These are phyloP conservation scores for Saturnispora diversa DNA, from an alignment of 805 yeast species.

Conservation along the genomic window DNA sequence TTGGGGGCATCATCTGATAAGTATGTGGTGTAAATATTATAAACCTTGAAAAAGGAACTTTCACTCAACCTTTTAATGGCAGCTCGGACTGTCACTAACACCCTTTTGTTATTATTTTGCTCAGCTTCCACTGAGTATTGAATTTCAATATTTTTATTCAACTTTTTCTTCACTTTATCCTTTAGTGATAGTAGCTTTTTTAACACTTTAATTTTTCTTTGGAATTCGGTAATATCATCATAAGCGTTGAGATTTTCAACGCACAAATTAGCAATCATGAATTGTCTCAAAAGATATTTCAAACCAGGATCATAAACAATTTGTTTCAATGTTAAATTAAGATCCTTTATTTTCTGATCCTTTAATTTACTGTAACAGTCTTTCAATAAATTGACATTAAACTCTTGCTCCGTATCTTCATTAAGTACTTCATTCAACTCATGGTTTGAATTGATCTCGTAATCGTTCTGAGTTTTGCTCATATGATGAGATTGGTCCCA, in stretches of 20 bases:
- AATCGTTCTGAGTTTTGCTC: too few relatives aligned
- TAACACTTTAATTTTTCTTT: slow-evolving; percentile 37
- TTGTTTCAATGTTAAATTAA: slow-evolving; percentile 34
- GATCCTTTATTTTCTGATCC: background rate
- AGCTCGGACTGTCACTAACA: slow-evolving; percentile 28
- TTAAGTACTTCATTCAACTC: too few relatives aligned
- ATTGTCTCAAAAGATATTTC: slow-evolving; percentile 57
- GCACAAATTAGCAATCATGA: slow-evolving; percentile 56
- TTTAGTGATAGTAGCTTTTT: slow-evolving; percentile 32
- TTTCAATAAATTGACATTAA: too few relatives aligned
- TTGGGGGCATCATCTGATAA: slow-evolving; percentile 59
- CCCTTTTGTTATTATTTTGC: slow-evolving; percentile 16
- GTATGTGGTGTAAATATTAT: slow-evolving; percentile 57
- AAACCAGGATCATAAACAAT: slow-evolving; percentile 69
- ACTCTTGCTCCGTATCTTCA: too few relatives aligned
- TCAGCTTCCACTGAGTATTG: slow-evolving; percentile 5
- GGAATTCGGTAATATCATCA: slow-evolving; percentile 47
- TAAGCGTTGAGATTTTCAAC: slow-evolving; percentile 72
- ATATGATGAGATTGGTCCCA: too few relatives aligned
- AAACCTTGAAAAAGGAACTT: slow-evolving; percentile 53
- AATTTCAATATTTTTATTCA: slow-evolving; percentile 5
- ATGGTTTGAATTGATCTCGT: too few relatives aligned
- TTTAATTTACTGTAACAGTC: too few relatives aligned
- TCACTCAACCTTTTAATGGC: slow-evolving; percentile 39
- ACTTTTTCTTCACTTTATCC: slow-evolving; percentile 20